phyloP scores from a whole-genome alignment of 768 basidiomycete genomes.

The Boletus sensibilis region DNA sequence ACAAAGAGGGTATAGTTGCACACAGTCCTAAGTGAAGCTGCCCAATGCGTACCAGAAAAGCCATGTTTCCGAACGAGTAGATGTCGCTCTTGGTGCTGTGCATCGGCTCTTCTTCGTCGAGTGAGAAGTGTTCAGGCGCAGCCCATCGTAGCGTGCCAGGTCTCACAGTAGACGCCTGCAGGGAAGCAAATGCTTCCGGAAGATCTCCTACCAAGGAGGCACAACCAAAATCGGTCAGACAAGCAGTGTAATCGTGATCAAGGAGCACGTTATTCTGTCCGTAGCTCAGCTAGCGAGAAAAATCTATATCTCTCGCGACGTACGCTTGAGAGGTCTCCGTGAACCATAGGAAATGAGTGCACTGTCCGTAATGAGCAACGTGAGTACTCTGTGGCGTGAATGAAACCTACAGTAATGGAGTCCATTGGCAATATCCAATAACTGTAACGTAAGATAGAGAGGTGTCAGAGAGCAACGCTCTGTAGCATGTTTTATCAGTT shows the following conservation, averaged over 20 bases:
- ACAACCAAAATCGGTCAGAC: constrained; percentile 12
- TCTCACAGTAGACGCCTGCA: not conserved
- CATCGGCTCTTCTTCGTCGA: not conserved
- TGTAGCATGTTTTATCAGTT: not conserved
- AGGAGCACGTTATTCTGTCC: constrained; percentile 13
- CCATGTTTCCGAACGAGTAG: constrained; percentile 11
- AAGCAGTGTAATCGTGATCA: constrained; percentile 3
- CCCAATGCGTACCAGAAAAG: not conserved
- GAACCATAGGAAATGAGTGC: constrained; percentile 11
- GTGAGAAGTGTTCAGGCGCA: constrained; percentile 7
- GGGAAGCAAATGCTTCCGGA: not conserved
- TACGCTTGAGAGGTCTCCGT: constrained; percentile 8
- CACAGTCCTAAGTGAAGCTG: not conserved
- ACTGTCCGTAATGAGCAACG: not conserved
- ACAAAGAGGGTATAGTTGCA: not conserved
- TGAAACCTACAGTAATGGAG: constrained; percentile 1
- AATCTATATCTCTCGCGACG: not conserved
- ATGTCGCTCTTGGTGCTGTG: constrained; percentile 6
- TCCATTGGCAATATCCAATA: constrained; percentile 8
- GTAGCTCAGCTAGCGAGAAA: not conserved
- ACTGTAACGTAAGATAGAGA: not conserved
- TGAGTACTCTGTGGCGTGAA: not conserved
- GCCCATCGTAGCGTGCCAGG: constrained; percentile 9
- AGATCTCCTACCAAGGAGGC: constrained; percentile 6
- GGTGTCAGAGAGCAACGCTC: not conserved